phyloP scores from a whole-genome alignment of 495 filamentous ascomycete species.

The Parathielavia appendiculata region DNA sequence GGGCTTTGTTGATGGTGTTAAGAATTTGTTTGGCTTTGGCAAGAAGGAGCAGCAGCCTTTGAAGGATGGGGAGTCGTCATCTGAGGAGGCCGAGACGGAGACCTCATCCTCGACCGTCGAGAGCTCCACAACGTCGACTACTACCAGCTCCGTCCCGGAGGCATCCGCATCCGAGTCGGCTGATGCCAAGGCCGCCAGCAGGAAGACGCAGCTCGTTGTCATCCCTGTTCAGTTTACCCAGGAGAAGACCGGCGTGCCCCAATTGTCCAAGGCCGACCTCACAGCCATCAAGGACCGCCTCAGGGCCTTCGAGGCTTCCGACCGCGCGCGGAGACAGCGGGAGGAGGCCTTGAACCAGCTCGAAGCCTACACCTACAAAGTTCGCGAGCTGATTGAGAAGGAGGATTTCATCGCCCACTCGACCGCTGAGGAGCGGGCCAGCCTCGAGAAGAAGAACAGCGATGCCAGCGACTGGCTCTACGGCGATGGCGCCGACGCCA shows the following conservation, averaged over 20 bases:
- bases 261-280: conserved; percentile 52
- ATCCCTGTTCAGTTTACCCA: conserved; percentile 64
- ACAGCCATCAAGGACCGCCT: conserved; percentile 66
- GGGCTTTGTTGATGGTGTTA: conserved; percentile 82
- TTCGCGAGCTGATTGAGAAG: conserved; percentile 72
- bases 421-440: conserved; percentile 55
- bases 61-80: conserved; percentile 48
- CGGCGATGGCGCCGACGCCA: conserved; percentile 71
- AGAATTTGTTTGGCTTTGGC: conserved; percentile 91
- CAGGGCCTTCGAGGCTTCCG: conserved; percentile 75
- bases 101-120: conserved; percentile 41
- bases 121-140: conserved; percentile 36
- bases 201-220: conserved; percentile 62
- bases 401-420: conserved; percentile 66
- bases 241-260: conserved; percentile 56
- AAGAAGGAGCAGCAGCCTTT: conserved; percentile 80
- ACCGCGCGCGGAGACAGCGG: conserved; percentile 65
- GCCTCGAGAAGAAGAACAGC: conserved; percentile 58
- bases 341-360: conserved; percentile 90
- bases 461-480: conserved; percentile 86
- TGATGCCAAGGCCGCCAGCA: conserved; percentile 38
- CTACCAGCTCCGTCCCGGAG: conserved; percentile 40
- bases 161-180: conserved; percentile 40
- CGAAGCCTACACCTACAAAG: conserved; percentile 88
- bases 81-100: conserved; percentile 48